Evolutionary conservation across 1,139 yeast genomes (phyloP).

Genomic region (Yamadazyma sp.): DNA sequence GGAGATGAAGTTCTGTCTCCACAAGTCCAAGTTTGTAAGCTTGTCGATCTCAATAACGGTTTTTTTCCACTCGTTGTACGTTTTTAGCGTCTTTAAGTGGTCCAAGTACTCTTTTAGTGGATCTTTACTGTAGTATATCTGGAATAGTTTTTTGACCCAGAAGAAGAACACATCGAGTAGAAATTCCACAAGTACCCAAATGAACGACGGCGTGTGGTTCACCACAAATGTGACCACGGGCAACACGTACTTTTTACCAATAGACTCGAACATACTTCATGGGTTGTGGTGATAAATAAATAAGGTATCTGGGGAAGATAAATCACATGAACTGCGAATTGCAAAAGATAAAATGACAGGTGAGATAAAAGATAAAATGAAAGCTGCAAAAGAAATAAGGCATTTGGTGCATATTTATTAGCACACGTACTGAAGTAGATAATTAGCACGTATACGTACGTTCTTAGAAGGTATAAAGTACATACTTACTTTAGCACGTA

Average conservation of each 20-base stretch:
- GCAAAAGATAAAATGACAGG: neutral
- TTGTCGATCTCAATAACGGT: conserved; percentile 62
- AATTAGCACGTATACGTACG: no score
- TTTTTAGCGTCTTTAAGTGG: conserved; percentile 41
- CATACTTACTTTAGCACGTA: no score
- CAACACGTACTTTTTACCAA: conserved; percentile 14
- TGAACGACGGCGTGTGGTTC: conserved; percentile 57
- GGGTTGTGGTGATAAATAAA: no score
- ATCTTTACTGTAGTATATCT: conserved; percentile 38
- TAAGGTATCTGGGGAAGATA: no score
- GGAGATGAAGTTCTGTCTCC: conserved; percentile 87
- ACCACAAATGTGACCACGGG: conserved; percentile 27
- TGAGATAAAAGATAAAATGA: neutral
- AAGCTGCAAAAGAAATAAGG: neutral
- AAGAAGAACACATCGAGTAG: conserved; percentile 57
- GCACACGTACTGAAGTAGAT: no score
- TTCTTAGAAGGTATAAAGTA: no score
- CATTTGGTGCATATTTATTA: no score
- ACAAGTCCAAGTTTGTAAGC: conserved; percentile 66
- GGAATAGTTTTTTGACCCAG: conserved; percentile 51
- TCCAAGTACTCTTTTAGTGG: conserved; percentile 41
- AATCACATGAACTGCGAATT: no score
- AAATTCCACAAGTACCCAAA: conserved; percentile 64
- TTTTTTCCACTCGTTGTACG: conserved; percentile 61
- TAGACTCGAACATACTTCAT: neutral